phyloP scores from a whole-genome alignment of 345 rosid genomes.

The Citrus australasica region DNA sequence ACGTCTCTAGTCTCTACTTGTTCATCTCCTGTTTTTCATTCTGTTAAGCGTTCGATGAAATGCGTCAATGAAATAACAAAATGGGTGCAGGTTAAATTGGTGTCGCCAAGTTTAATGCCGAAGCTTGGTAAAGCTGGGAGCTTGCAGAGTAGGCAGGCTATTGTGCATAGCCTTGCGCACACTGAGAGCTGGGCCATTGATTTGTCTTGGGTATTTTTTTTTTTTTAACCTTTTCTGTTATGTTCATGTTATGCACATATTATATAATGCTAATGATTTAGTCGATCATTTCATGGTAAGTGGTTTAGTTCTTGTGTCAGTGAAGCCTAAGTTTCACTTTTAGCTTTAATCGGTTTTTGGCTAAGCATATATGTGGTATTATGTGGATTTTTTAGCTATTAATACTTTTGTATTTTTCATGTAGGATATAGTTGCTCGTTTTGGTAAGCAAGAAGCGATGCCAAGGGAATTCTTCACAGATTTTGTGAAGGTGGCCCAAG shows the following conservation, averaged over 20 bases:
- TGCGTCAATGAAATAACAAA: conserved; percentile 14
- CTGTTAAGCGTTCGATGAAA: conserved; percentile 21
- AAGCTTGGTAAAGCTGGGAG: conserved; percentile 93
- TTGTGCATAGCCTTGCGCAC: conserved; percentile 86
- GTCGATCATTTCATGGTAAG: neutral
- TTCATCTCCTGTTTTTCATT: neutral
- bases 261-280: neutral
- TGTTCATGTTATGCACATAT: neutral
- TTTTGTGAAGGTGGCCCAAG: conserved; percentile 86
- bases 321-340: too few species aligned
- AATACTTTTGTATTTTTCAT: neutral
- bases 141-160: conserved; percentile 88
- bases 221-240: neutral
- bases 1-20: conserved; percentile 25
- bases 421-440: conserved; percentile 90
- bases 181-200: conserved; percentile 95
- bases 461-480: conserved; percentile 89
- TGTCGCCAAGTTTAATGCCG: conserved; percentile 87
- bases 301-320: neutral
- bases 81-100: conserved; percentile 59
- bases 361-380: neutral
- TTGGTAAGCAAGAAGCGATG: conserved; percentile 87
- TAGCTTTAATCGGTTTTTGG: neutral
- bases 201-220: conserved; percentile 66
- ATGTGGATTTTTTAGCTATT: neutral